phyloP scores from a whole-genome alignment of 306 rosid genomes.

The Gastrolobium bilobum region DNA sequence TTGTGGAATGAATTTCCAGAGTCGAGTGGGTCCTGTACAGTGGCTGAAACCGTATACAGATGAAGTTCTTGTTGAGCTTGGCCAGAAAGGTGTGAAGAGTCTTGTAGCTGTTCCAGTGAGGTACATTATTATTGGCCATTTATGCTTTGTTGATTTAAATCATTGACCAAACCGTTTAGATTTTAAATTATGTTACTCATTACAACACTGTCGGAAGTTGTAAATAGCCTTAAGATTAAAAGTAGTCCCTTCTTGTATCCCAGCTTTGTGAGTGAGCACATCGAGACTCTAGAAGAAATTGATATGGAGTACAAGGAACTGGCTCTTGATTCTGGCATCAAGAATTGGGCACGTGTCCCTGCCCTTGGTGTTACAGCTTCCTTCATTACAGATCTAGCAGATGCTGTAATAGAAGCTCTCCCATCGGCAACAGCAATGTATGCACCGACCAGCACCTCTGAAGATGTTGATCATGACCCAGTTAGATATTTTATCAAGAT shows the following conservation, averaged over 20 bases:
- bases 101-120: slow-evolving; percentile 99
- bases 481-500: slow-evolving; percentile 63
- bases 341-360: slow-evolving; percentile 98
- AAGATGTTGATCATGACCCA: slow-evolving; percentile 65
- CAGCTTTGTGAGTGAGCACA: slow-evolving; percentile 99
- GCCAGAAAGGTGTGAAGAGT: slow-evolving; percentile 89
- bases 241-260: slow-evolving; percentile 23
- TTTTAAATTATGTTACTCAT: background rate
- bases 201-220: slow-evolving; percentile 9
- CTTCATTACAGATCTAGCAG: slow-evolving; percentile 88
- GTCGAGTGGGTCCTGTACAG: slow-evolving; percentile 99
- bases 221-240: slow-evolving; percentile 21
- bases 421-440: slow-evolving; percentile 83
- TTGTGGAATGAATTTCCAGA: slow-evolving; percentile 63
- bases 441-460: slow-evolving; percentile 56
- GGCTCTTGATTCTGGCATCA: slow-evolving; percentile 93
- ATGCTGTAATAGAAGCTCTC: slow-evolving; percentile 92
- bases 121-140: slow-evolving; percentile 52
- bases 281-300: slow-evolving; percentile 98
- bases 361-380: slow-evolving; percentile 90
- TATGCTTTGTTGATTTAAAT: background rate
- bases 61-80: slow-evolving; percentile 95
- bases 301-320: slow-evolving; percentile 94
- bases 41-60: slow-evolving; percentile 99
- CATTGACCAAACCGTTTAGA: background rate